Conservation (phyloP, 805 yeast genomes). For the Saccharomycopsis fodiens region DNA sequence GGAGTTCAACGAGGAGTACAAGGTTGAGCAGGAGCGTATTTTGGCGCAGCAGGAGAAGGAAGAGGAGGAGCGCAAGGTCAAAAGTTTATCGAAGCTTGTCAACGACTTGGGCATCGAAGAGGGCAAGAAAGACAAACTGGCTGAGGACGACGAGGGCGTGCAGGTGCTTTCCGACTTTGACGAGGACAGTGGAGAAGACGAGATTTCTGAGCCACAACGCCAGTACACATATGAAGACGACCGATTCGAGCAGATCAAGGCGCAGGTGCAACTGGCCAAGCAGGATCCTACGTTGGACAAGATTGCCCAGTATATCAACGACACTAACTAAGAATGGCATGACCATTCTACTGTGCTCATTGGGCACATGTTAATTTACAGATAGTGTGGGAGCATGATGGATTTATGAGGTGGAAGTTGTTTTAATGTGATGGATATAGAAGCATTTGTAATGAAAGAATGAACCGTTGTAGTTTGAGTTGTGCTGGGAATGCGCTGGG, state of each 20-base stretch:
- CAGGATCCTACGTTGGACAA: constrained; percentile 16
- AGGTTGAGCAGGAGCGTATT: constrained; percentile 78
- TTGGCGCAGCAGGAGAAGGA: constrained; percentile 67
- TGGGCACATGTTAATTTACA: too few species aligned
- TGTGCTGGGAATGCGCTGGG: too few species aligned
- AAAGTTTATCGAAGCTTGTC: constrained; percentile 66
- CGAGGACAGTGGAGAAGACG: constrained; percentile 26
- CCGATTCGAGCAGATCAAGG: constrained; percentile 17
- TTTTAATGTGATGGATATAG: too few species aligned
- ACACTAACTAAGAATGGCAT: constrained; percentile 11
- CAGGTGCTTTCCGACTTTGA: constrained; percentile 46
- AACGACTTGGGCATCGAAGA: constrained; percentile 72
- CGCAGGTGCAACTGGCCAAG: constrained; percentile 9
- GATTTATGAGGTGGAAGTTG: too few species aligned
- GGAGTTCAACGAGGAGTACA: constrained; percentile 79
- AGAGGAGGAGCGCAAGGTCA: constrained; percentile 64
- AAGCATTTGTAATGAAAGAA: too few species aligned
- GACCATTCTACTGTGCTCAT: too few species aligned
- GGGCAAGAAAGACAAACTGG: constrained; percentile 24
- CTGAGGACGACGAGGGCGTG: constrained; percentile 37
- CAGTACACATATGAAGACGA: constrained; percentile 20
- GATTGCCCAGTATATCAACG: constrained; percentile 17
- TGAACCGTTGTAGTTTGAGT: too few species aligned
- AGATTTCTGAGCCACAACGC: constrained; percentile 14
- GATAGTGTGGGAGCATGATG: too few species aligned